Percentiles rank a stretch among this genome's conserved stretches.
Conservation (phyloP, 768 basidiomycete genomes). For the Kwoniella heveanensis region DNA sequence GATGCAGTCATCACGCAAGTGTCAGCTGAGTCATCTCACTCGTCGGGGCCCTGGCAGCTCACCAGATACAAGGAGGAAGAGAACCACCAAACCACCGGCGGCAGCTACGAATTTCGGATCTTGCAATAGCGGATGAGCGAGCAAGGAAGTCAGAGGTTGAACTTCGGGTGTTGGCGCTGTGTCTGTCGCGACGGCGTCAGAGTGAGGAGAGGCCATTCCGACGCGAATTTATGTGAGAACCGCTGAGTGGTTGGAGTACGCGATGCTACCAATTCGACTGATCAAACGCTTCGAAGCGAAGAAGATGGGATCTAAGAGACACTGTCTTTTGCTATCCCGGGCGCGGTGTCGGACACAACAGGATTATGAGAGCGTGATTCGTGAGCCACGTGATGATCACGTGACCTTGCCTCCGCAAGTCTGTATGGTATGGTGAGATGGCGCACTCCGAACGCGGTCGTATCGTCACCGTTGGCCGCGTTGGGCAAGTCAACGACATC, state of each 20-base stretch:
- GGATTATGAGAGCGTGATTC: no score
- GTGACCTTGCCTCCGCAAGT: neutral
- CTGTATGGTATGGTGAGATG: neutral
- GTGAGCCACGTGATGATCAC: neutral
- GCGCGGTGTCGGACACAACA: no score
- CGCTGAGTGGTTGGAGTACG: no score
- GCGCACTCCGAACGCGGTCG: constrained; percentile 10
- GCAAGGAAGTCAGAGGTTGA: constrained; percentile 31
- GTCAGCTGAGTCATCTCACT: no score
- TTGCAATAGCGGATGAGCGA: constrained; percentile 39
- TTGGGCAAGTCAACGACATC: neutral
- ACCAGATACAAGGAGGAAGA: constrained; percentile 32
- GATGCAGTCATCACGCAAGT: neutral
- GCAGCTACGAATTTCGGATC: constrained; percentile 50
- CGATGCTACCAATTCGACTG: no score
- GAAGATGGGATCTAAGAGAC: no score
- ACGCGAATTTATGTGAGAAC: no score
- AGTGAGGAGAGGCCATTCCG: constrained; percentile 6
- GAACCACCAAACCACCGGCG: constrained; percentile 28
- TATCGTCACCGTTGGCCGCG: constrained; percentile 10
- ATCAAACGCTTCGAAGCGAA: no score
- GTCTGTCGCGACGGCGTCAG: constrained; percentile 4
- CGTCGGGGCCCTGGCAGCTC: no score
- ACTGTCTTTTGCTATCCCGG: no score
- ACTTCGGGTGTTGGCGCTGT: constrained; percentile 37